A percentile compares a stretch with the other conserved stretches of the same genome.
These are phyloP conservation scores for Hericium coralloides DNA, from an alignment of 768 basidiomycete genomes.

Conservation along the genomic window DNA sequence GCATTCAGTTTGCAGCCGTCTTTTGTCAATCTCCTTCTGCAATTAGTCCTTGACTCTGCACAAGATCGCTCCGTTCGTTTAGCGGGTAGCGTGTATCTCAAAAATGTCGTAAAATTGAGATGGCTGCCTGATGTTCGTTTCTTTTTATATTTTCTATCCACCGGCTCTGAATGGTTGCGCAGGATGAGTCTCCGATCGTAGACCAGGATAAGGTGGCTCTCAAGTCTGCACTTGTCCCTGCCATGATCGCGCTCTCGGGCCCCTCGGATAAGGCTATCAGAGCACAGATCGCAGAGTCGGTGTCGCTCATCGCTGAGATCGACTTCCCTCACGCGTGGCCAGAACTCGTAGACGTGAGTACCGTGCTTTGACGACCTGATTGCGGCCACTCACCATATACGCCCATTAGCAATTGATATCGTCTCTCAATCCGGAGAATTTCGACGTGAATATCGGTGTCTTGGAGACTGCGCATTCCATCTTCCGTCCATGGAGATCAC, in stretches of 20 bases:
- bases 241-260: conserved; percentile 81
- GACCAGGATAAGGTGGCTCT: conserved; percentile 66
- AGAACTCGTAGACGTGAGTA: conserved; percentile 80
- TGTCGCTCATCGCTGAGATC: conserved; percentile 81
- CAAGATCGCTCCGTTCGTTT: conserved; percentile 65
- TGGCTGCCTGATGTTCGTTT: conserved; percentile 72
- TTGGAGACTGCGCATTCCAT: conserved; percentile 95
- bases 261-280: conserved; percentile 65
- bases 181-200: conserved; percentile 68
- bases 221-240: conserved; percentile 72
- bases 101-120: conserved; percentile 79
- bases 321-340: conserved; percentile 91
- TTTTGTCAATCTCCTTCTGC: conserved; percentile 73
- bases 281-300: conserved; percentile 86
- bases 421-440: conserved; percentile 74
- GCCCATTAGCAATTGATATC: conserved; percentile 71
- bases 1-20: conserved; percentile 61
- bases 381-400: background rate
- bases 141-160: background rate
- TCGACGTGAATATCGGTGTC: conserved; percentile 81
- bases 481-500: conserved; percentile 88
- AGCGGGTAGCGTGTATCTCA: conserved; percentile 84
- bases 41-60: conserved; percentile 64
- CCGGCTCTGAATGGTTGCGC: conserved; percentile 1
- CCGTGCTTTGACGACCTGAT: background rate